Base-by-base conservation (phyloP, 148 eudicot genomes). In the Beta vulgaris region DNA sequence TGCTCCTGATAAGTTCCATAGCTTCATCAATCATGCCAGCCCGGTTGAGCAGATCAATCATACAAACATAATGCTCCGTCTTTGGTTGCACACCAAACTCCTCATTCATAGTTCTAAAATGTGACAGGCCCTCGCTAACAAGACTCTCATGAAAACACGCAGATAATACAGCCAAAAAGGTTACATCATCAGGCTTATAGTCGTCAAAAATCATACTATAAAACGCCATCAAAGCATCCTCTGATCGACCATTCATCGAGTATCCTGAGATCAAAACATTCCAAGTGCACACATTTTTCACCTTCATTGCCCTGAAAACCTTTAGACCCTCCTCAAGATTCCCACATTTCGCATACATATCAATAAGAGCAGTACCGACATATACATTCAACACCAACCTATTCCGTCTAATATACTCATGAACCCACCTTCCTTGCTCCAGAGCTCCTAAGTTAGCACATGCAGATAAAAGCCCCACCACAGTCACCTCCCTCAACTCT, bases 281-380 rank as follows among this genome's bases (percentile, higher is more conserved):
- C 89, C 93, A 89, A 6, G 89, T 80, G 66, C 84, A 85, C 32
- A 82, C 76, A 73, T 84, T 87, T 78, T 83, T 82, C 70, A 84
- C 75, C 62, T 53, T 73, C 85, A 85, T 85, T 21, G 54, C 66
- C 43, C 58, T 54, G 39, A 87, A 89, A 1, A 76, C 57, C 59
- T 69, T 69, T 31, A 51, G 55, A 9, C 86, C 88, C 73, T 80
- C 83, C 42, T 84, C 72, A 48, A 87, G 53, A 6, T 42, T 73
- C 29, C 90, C 92, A 71, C 90, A 87, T 71, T 87, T 87, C 7
- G 81, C 78, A 70, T 87, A 87, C 92, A 89, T 89, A 77, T 89
- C 87, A 74, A 87, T 73, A 60, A 89, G 81, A 37, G 88, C 79
- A 73, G 76, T 75, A 28, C 82, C 88, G 14, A 77, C 71, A 58